Evolutionary conservation across 2,329 filamentous ascomycete species (phyloP).

Genomic region (Xylaria multiplex): DNA sequence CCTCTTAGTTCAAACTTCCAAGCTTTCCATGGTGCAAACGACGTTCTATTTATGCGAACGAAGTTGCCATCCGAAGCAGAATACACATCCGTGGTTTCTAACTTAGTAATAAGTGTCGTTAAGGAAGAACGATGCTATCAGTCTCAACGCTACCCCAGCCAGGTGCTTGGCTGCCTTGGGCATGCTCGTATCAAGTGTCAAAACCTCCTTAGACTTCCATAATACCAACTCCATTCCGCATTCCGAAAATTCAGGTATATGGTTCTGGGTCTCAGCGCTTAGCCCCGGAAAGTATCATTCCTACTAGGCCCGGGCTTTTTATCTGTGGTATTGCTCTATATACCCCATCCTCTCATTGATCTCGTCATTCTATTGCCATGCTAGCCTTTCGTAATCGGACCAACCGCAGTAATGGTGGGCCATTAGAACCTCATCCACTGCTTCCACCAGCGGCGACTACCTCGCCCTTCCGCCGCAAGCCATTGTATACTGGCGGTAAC

Average conservation of each 20-base stretch:
- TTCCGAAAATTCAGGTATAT: conserved; percentile 20
- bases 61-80: not conserved
- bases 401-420: conserved; percentile 8
- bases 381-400: conserved; percentile 26
- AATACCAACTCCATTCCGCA: conserved; percentile 9
- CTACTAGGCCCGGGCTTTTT: conserved; percentile 12
- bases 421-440: conserved; percentile 7
- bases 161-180: not conserved
- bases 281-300: not conserved
- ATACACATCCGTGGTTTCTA: conserved; percentile 12
- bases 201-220: not conserved
- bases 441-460: conserved; percentile 2
- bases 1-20: not conserved
- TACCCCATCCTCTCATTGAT: conserved; percentile 21
- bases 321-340: conserved; percentile 23
- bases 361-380: conserved; percentile 21
- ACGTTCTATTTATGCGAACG: not conserved
- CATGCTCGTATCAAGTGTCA: not conserved
- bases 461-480: conserved; percentile 12
- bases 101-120: not conserved
- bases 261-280: conserved; percentile 14
- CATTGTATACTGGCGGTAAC: conserved; percentile 3
- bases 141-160: not conserved
- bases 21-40: conserved; percentile 2
- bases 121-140: conserved; percentile 13